Conservation (phyloP, 148 eudicot genomes). For the Fagopyrum homotropicum region DNA sequence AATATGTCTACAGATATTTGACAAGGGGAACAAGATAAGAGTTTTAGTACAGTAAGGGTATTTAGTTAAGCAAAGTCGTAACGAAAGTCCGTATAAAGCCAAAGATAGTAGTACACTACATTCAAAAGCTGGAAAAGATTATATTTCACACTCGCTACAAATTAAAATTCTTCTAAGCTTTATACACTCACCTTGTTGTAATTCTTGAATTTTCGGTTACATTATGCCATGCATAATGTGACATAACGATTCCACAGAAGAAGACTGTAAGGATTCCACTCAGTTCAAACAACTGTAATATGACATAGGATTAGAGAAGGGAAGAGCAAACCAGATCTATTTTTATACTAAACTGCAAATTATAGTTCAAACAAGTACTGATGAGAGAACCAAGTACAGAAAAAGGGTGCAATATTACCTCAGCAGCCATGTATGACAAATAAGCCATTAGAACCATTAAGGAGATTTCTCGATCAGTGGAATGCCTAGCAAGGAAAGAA, state of each 20-base stretch:
- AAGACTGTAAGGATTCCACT: slow-evolving; percentile 94
- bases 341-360: background rate
- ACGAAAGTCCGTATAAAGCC: background rate
- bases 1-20: slow-evolving; percentile 52
- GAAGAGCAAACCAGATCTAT: background rate
- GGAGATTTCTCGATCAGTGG: slow-evolving; percentile 85
- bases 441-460: slow-evolving; percentile 86
- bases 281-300: slow-evolving; percentile 52
- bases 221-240: slow-evolving; percentile 95
- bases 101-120: background rate
- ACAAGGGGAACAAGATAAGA: slow-evolving; percentile 4
- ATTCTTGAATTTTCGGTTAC: slow-evolving; percentile 80
- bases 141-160: background rate
- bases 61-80: background rate
- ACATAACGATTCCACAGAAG: slow-evolving; percentile 89
- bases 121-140: background rate
- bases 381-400: background rate
- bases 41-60: background rate
- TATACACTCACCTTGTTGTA: slow-evolving; percentile 54
- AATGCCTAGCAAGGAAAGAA: slow-evolving; percentile 48
- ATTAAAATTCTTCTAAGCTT: background rate
- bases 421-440: slow-evolving; percentile 88
- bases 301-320: background rate
- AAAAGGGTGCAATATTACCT: slow-evolving; percentile 41
- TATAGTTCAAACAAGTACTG: background rate